Evolutionary conservation across 306 rosid species (phyloP), one percentile per base, ranked within the genome.

Genomic region (Vachellia collinsii): DNA sequence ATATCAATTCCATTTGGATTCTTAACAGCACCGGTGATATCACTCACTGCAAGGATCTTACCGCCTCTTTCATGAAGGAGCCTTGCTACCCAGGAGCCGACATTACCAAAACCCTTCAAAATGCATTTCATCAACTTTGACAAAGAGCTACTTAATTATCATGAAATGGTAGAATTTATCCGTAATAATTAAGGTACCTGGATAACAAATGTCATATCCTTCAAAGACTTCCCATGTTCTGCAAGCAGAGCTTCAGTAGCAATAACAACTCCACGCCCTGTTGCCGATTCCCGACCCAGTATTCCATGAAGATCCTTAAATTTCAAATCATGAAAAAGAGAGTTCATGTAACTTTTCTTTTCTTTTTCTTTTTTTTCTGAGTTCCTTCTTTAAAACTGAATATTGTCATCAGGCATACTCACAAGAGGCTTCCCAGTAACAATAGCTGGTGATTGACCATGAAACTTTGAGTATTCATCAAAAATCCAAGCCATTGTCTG

Each of bases 401-500:
- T 7, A 68, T 8, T 41, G 6, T 39, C 0, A 58, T 1, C 1
- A 22, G 41, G 3, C 6, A 39, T 46, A 78, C 98, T 90, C 74
- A 94, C 99, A 25, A 73, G 87, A n/a, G 99, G 99, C 75, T 94
- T 94, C 63, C 99, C 97, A 3, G 99, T 94, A 79, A 94, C 99
- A 19, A 94, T 90, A 12, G 99, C 97, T 17, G 97, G 97, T 17
- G 99, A 91, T 81, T 94, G 83, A 68, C 99, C 99, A 79, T 94
- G 99, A 67, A 94, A 94, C 86, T 94, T 94, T 51, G 99, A 93
- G 85, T 94, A 94, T 77, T 94, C 99, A 66, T 94, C 99, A 14
- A 93, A 79, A 78, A 94, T 94, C 99, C 99, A 94, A 51, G 99
- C 99, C 99, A 94, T 94, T 50, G 99, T 94, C 99, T 94, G 79